Evolutionary conservation across 192 early-diverging fungal genomes (phyloP).

Genomic region (Spizellomyces sp.): DNA sequence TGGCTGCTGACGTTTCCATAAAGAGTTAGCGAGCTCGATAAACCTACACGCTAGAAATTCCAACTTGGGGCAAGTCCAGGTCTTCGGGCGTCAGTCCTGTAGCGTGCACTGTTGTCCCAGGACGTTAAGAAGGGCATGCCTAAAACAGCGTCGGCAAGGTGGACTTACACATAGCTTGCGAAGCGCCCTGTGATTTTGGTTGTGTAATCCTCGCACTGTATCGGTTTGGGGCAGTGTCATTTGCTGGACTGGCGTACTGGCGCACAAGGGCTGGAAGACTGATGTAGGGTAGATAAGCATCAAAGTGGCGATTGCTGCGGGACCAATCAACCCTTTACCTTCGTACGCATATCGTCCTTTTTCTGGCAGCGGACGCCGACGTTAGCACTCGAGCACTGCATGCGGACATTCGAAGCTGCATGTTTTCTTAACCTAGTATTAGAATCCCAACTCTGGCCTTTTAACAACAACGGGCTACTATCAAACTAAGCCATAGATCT

Average conservation of each 20-base stretch:
- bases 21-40: neutral
- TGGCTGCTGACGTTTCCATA: neutral
- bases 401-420: no score
- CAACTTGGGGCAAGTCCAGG: constrained; percentile 89
- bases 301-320: no score
- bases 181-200: constrained; percentile 91
- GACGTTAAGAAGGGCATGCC: neutral
- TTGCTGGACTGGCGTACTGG: neutral
- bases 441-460: no score
- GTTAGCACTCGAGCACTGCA: no score
- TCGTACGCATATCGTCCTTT: no score
- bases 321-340: no score
- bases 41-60: constrained; percentile 90
- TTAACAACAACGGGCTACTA: no score
- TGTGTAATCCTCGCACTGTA: constrained; percentile 88
- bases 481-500: no score
- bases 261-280: neutral
- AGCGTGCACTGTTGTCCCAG: constrained; percentile 72
- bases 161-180: constrained; percentile 94
- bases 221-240: constrained; percentile 63
- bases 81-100: constrained; percentile 85
- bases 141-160: neutral
- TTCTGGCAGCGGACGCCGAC: no score
- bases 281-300: neutral
- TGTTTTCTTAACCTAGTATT: no score